phyloP scores from a whole-genome alignment of 768 basidiomycete genomes.

The Gymnopilus junonius region DNA sequence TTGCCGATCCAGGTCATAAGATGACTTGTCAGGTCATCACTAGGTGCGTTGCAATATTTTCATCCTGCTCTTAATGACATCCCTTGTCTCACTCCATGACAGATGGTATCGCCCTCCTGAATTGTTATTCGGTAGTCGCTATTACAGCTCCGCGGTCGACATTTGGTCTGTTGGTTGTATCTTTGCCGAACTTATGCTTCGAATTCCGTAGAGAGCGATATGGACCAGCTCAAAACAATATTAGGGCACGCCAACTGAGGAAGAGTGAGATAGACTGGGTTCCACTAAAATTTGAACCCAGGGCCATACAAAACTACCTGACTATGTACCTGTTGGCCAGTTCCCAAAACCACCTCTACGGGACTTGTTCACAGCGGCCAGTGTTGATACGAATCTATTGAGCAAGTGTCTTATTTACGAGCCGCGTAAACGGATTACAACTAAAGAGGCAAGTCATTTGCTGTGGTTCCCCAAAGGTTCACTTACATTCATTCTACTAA shows the following conservation, averaged over 20 bases:
- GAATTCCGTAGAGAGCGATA: slow-evolving; percentile 96
- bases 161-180: slow-evolving; percentile 99
- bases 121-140: slow-evolving; percentile 86
- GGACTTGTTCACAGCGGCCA: slow-evolving; percentile 91
- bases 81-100: slow-evolving; percentile 7
- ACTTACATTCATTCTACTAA: background rate
- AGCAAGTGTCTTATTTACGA: slow-evolving; percentile 83
- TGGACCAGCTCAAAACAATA: slow-evolving; percentile 95
- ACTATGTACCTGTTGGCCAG: slow-evolving; percentile 86
- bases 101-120: slow-evolving; percentile 99
- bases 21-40: slow-evolving; percentile 99
- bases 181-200: slow-evolving; percentile 95
- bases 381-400: slow-evolving; percentile 83
- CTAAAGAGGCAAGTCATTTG: slow-evolving; percentile 66
- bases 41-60: slow-evolving; percentile 54
- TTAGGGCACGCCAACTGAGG: slow-evolving; percentile 93
- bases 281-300: slow-evolving; percentile 30
- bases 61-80: background rate
- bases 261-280: too few species aligned
- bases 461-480: background rate
- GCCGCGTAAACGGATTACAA: slow-evolving; percentile 79
- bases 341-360: slow-evolving; percentile 84
- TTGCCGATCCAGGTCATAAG: slow-evolving; percentile 91
- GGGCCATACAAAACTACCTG: slow-evolving; percentile 91
- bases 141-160: slow-evolving; percentile 92